These are phyloP conservation scores for Chaetomium olivaceum DNA, from an alignment of 2,329 filamentous ascomycete genomes.

Conservation along the genomic window DNA sequence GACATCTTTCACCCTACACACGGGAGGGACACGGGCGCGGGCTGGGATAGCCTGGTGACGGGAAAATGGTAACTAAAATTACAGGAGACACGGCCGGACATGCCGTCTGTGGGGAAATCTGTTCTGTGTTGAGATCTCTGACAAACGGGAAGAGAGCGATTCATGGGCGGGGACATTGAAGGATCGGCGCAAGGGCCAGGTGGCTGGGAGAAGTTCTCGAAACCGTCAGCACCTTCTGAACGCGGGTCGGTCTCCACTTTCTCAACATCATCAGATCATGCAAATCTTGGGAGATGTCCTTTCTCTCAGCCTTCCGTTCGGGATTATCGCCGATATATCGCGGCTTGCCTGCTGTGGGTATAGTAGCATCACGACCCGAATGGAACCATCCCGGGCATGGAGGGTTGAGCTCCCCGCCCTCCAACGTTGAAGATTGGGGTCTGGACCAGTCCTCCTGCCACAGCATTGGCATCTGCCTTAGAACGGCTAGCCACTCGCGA, in stretches of 20 bases:
- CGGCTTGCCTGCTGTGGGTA: not conserved
- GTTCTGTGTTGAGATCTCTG: not conserved
- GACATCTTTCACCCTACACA: not conserved
- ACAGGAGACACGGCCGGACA: not conserved
- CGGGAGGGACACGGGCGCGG: not conserved
- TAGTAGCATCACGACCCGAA: not conserved
- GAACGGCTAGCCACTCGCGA: slow-evolving; percentile 10
- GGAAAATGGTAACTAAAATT: not conserved
- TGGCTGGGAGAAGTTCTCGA: not conserved
- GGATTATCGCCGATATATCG: not conserved
- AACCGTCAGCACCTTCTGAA: not conserved
- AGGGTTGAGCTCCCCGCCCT: not conserved
- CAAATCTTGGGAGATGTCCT: not conserved
- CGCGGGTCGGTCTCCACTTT: not conserved
- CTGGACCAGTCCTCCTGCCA: not conserved
- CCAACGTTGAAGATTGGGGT: not conserved
- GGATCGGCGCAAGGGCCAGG: not conserved
- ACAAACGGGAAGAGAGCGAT: not conserved
- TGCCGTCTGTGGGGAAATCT: not conserved
- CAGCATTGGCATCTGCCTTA: not conserved
- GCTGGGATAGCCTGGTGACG: not conserved
- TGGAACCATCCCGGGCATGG: not conserved
- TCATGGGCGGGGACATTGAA: not conserved
- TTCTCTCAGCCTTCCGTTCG: not conserved
- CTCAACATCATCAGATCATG: not conserved